Base-by-base conservation (phyloP, 202 grass and related monocot species). In the Carex sylvatica region DNA sequence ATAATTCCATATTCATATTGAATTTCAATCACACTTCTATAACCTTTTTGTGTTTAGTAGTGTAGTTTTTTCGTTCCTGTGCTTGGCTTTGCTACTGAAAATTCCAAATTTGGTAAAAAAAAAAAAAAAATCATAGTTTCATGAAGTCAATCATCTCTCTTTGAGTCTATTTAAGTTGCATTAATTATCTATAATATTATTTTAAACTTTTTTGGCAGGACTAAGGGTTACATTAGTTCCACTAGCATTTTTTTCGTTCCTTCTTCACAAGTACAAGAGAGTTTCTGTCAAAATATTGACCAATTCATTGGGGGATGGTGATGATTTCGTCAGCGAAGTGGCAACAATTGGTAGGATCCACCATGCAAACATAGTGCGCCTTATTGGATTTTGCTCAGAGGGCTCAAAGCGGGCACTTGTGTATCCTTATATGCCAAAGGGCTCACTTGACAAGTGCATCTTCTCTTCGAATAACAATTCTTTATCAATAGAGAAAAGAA, bases 251-350 rank as follows among this genome's bases (percentile, higher is more conserved):
- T 44, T 44, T 9, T 44, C 8, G 1, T 44, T 44, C 8, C 42
- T 44, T 44, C 42, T 44, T 44, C 42, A 44, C 42, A 44, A 44
- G 42, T 90, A 90, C 70, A 90, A 18, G 83, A 83, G 0, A n/a
- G 83, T 91, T 0, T 86, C 89, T 4, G 64, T 77, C 6, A 91
- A 92, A 65, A 85, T 92, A 76, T 56, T 89, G 1, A 85, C 85
- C 61, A 89, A 31, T 14, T 68, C 88, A 2, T 83, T 3, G 24
- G 86, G 76, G 1, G 86, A 89, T 2, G 88, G 86, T 61, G 64
- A 90, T 5, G 85, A 85, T 8, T 90, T 87, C 11, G 85, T 85
- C 4, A 87, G 73, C 13, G 80, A 88, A 65, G 82, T 87, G 0
- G 71, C 84, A 46, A 86, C 88, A 11, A 89, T 89, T 5, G 84